These are phyloP conservation scores for Penicillium psychrofluorescens DNA, from an alignment of 495 filamentous ascomycete genomes.

Conservation along the genomic window DNA sequence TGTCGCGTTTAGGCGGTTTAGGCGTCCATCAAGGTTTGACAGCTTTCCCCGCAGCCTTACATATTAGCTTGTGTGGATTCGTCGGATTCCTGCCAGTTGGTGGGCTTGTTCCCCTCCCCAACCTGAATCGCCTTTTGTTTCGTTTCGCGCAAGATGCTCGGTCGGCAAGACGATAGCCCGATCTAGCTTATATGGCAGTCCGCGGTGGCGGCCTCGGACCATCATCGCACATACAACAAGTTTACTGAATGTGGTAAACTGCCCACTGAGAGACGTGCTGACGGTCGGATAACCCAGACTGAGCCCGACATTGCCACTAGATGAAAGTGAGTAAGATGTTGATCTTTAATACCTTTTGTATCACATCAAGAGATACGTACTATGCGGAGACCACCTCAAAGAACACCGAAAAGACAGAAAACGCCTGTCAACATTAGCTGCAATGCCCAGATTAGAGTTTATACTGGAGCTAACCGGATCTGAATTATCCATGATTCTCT, in stretches of 20 bases:
- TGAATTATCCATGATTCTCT: conserved; percentile 37
- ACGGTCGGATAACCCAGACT: conserved; percentile 66
- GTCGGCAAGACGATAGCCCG: conserved; percentile 74
- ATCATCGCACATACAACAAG: conserved; percentile 84
- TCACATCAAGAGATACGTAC: not conserved
- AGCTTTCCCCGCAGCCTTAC: too few relatives aligned
- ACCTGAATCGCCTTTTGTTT: too few relatives aligned
- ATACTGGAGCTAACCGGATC: conserved; percentile 26
- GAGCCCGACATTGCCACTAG: conserved; percentile 74
- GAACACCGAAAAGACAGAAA: conserved; percentile 60
- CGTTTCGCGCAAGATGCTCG: conserved; percentile 27
- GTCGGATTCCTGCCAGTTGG: too few relatives aligned
- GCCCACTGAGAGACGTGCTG: conserved; percentile 63
- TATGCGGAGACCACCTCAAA: conserved; percentile 88
- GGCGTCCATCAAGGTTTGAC: too few relatives aligned
- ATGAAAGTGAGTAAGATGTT: conserved; percentile 4
- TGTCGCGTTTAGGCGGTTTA: too few relatives aligned
- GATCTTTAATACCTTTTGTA: conserved; percentile 1
- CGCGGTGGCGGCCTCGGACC: conserved; percentile 82
- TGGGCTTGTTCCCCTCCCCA: too few relatives aligned
- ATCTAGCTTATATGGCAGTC: conserved; percentile 83
- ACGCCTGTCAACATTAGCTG: conserved; percentile 7
- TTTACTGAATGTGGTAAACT: conserved; percentile 72
- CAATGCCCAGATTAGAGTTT: not conserved
- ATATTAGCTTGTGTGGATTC: too few relatives aligned